These are phyloP conservation scores for Sesbania bispinosa DNA, from an alignment of 306 rosid genomes.

Conservation along the genomic window DNA sequence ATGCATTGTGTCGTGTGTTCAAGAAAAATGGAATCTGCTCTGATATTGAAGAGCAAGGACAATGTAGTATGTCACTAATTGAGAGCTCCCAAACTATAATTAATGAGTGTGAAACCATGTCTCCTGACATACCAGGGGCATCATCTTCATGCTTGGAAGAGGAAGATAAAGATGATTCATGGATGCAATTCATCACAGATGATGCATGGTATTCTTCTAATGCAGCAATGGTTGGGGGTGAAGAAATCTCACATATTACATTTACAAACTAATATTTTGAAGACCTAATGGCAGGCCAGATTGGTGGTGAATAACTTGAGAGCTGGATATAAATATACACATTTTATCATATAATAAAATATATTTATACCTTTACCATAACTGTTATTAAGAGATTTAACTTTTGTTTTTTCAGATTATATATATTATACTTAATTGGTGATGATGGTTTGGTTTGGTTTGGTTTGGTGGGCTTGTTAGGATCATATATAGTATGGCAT, in stretches of 20 bases:
- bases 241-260: conserved; percentile 63
- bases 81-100: conserved; percentile 54
- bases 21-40: conserved; percentile 97
- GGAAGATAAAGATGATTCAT: conserved; percentile 91
- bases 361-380: conserved; percentile 26
- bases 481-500: conserved; percentile 36
- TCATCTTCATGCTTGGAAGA: conserved; percentile 70
- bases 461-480: conserved; percentile 57
- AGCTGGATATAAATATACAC: conserved; percentile 28
- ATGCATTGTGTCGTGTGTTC: conserved; percentile 92
- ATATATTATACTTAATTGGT: conserved; percentile 40
- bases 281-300: conserved; percentile 30
- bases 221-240: conserved; percentile 38
- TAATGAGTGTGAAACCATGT: conserved; percentile 72
- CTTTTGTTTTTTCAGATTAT: conserved; percentile 35
- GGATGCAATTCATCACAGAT: conserved; percentile 96
- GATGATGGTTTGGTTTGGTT: conserved; percentile 39
- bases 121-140: conserved; percentile 70
- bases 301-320: conserved; percentile 61
- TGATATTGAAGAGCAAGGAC: conserved; percentile 74
- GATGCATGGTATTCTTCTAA: conserved; percentile 88
- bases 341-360: conserved; percentile 15
- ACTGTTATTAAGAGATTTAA: conserved; percentile 30
- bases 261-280: conserved; percentile 54
- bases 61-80: conserved; percentile 48